phyloP scores from a whole-genome alignment of 352 stramenopile species.

The Globisporangium lucens region DNA sequence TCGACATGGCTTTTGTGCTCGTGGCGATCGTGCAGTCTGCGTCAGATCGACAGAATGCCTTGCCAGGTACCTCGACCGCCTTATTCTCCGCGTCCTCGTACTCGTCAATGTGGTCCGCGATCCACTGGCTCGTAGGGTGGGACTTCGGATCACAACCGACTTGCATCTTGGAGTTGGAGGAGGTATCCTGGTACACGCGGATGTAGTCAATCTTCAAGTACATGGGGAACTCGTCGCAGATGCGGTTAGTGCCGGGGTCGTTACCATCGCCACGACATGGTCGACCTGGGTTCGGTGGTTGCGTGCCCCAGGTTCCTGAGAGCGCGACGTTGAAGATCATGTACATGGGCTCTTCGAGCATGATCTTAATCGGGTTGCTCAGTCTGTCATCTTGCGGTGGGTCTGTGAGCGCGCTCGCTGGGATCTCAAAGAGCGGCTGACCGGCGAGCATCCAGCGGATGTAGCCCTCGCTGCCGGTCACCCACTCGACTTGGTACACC shows the following conservation, averaged over 20 bases:
- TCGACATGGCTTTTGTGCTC: no score
- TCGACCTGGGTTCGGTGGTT: conserved; percentile 58
- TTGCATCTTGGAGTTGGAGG: conserved; percentile 38
- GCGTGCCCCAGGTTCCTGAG: conserved; percentile 85
- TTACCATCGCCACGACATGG: conserved; percentile 49
- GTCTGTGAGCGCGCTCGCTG: conserved; percentile 47
- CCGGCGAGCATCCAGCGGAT: conserved; percentile 80
- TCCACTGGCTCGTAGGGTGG: conserved; percentile 75
- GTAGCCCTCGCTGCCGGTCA: conserved; percentile 41
- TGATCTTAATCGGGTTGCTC: conserved; percentile 83
- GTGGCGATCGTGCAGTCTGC: no score
- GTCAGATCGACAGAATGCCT: no score
- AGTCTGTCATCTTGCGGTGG: conserved; percentile 37
- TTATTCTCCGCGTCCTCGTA: no score
- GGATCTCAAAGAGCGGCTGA: conserved; percentile 87
- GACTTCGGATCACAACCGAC: conserved; percentile 55
- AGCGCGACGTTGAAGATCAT: conserved; percentile 95
- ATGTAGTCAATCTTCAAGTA: conserved; percentile 80
- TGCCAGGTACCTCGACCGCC: no score
- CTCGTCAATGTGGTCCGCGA: conserved; percentile 14
- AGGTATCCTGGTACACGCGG: conserved; percentile 66
- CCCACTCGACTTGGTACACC: conserved; percentile 73
- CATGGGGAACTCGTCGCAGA: conserved; percentile 69
- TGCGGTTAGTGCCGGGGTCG: conserved; percentile 40
- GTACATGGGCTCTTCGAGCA: conserved; percentile 94